phyloP scores from a whole-genome alignment of 495 filamentous ascomycete genomes.

The Neurospora sp. region DNA sequence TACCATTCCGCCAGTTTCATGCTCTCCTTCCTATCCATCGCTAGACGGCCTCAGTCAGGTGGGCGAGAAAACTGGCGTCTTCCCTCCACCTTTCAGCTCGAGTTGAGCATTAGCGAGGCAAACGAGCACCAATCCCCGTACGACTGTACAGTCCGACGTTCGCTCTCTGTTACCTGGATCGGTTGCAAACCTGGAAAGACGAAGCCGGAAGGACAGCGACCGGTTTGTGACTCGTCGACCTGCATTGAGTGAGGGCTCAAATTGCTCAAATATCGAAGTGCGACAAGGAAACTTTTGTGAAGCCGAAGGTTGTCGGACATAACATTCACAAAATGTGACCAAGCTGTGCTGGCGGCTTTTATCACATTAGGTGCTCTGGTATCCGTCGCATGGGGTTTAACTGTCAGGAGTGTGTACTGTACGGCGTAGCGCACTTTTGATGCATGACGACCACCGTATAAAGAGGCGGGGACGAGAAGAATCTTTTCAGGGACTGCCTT shows the following conservation, averaged over 20 bases:
- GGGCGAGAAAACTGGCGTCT: neutral
- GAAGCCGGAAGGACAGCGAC: neutral
- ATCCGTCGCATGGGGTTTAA: neutral
- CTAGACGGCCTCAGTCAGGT: neutral
- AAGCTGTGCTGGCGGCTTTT: neutral
- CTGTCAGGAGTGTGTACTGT: neutral
- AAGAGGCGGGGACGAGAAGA: neutral
- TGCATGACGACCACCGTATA: neutral
- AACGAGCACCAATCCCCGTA: neutral
- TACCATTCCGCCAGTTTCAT: neutral
- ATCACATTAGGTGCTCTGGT: neutral
- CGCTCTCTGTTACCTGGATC: neutral
- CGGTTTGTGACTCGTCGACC: neutral
- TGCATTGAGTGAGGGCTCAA: neutral
- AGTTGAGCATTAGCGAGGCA: neutral
- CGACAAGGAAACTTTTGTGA: neutral
- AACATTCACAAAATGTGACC: neutral
- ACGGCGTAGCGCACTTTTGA: neutral
- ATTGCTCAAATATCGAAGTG: neutral
- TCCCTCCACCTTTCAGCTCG: neutral
- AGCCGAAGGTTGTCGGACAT: neutral
- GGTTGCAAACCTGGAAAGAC: neutral
- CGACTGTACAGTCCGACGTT: neutral
- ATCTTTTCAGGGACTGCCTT: neutral
- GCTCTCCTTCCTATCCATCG: neutral